Base-by-base conservation (phyloP, 2,329 filamentous ascomycete species). In the Biscogniauxia sp. region DNA sequence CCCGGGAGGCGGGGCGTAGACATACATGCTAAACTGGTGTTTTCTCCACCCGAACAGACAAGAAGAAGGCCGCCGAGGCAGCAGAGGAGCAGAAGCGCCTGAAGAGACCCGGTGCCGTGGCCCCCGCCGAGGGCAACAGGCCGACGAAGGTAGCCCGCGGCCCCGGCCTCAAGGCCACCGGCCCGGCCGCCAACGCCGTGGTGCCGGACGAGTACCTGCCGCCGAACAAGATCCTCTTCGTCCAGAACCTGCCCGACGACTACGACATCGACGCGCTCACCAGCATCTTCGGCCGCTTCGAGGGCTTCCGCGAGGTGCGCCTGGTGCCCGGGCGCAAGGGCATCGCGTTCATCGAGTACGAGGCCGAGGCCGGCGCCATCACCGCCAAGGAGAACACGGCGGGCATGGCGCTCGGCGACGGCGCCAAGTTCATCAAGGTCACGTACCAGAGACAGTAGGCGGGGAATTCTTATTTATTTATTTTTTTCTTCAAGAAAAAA, bases 131-230 rank as follows among this genome's bases (percentile, higher is more conserved):
- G 17, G 78, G 83, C 19, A 77, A 73, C 25, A 85, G 89, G 54
- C 86, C 89, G 0, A 79, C 85, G 58, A 94, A 94, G 80, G 82
- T 88, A 17, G 83, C 85, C n/a, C 84, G 88, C 69, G 87, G 87
- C 51, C 80, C 85, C 23, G 91, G 91, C 37, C 85, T 94, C 79
- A 96, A 96, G 75, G 86, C 91, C 5, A 90, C 89, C 1, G 87
- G 86, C 60, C 83, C 87, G 5, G 82, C 86, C 15, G 82, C 87
- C 1, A 82, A 88, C 3, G 83, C 90, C 11, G 89, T 93, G 58
- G 88, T 98, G 19, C 93, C 93, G n/a, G 95, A 98, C 84, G 95
- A 99, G 78, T 98, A 97, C 76, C 85, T 98, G 3, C 94, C 94
- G 3, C 94, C 95, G 41, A 98, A 98, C 85, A 97, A 97, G 80